Percentiles rank a stretch among this genome's conserved stretches.
Conservation (phyloP, 768 basidiomycete species). For the Boletus subparvulus region DNA sequence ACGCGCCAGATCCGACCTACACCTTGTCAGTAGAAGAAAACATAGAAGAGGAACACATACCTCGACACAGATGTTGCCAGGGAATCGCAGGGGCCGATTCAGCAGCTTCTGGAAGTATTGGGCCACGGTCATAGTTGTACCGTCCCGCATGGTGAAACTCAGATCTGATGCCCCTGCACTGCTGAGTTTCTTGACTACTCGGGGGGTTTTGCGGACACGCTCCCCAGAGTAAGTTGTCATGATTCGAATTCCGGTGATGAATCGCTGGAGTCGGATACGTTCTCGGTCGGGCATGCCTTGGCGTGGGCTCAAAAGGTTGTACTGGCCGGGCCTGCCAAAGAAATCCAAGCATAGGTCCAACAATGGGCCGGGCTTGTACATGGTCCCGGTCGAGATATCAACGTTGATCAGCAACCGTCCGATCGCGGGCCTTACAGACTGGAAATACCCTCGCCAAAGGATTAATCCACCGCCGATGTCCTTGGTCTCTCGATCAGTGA, state of each 20-base stretch:
- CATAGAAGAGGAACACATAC: slow-evolving; percentile 36
- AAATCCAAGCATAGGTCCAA: slow-evolving; percentile 59
- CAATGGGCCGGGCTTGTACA: slow-evolving; percentile 67
- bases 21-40: slow-evolving; percentile 22
- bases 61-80: slow-evolving; percentile 67
- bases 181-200: slow-evolving; percentile 63
- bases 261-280: slow-evolving; percentile 52
- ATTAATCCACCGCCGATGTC: slow-evolving; percentile 62
- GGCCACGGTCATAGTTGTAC: slow-evolving; percentile 55
- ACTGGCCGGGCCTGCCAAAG: slow-evolving; percentile 35
- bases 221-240: slow-evolving; percentile 40
- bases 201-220: slow-evolving; percentile 43
- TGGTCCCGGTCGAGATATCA: slow-evolving; percentile 73
- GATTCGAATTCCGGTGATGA: slow-evolving; percentile 54
- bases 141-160: slow-evolving; percentile 58
- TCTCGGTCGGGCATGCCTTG: slow-evolving; percentile 50
- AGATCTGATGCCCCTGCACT: slow-evolving; percentile 51
- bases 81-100: slow-evolving; percentile 55
- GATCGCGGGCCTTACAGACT: slow-evolving; percentile 68
- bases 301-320: slow-evolving; percentile 40
- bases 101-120: slow-evolving; percentile 57
- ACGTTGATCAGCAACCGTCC: slow-evolving; percentile 69
- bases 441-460: slow-evolving; percentile 81
- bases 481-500: slow-evolving; percentile 53
- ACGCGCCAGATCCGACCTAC: slow-evolving; percentile 60